These are phyloP conservation scores for Barnettozyma populi DNA, from an alignment of 805 yeast genomes.

Conservation along the genomic window DNA sequence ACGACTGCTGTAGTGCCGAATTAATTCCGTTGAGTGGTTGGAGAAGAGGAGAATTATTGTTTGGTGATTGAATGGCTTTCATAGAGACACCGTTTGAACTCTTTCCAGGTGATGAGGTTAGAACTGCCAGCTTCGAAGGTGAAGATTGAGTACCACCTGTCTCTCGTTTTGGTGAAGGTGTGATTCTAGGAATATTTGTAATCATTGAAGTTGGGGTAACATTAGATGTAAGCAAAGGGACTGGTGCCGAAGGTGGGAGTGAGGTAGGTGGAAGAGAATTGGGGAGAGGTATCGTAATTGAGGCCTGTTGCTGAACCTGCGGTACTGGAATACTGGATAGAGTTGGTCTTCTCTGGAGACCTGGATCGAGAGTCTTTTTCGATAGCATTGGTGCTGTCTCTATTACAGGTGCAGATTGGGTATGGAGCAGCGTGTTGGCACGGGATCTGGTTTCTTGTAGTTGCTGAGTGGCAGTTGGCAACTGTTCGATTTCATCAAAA, in stretches of 20 bases:
- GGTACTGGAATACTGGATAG: slow-evolving; percentile 4
- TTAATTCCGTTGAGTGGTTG: slow-evolving; percentile 29
- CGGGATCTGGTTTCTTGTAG: slow-evolving; percentile 22
- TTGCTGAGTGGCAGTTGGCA: slow-evolving; percentile 21
- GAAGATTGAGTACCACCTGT: slow-evolving; percentile 21
- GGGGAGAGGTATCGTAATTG: slow-evolving; percentile 3
- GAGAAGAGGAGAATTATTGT: slow-evolving; percentile 23
- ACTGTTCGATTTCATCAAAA: slow-evolving; percentile 40
- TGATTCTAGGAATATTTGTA: slow-evolving; percentile 27
- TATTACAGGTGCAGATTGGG: slow-evolving; percentile 17
- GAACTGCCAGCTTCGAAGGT: slow-evolving; percentile 22
- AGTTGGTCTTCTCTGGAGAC: slow-evolving; percentile 21
- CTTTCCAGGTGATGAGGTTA: slow-evolving; percentile 31
- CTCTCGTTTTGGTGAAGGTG: slow-evolving; percentile 43
- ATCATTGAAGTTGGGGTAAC: background rate
- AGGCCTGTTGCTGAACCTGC: background rate
- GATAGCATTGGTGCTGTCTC: slow-evolving; percentile 10
- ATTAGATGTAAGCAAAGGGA: background rate
- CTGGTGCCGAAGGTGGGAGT: slow-evolving; percentile 3
- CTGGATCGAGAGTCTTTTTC: slow-evolving; percentile 19
- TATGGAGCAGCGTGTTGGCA: slow-evolving; percentile 25
- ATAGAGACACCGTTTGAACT: slow-evolving; percentile 32
- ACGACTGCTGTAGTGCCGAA: slow-evolving; percentile 14
- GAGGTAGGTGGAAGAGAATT: slow-evolving; percentile 2
- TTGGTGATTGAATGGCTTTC: slow-evolving; percentile 27